Evolutionary conservation across 2,329 filamentous ascomycete species (phyloP).

Genomic region (Macroventuria anomochaeta): DNA sequence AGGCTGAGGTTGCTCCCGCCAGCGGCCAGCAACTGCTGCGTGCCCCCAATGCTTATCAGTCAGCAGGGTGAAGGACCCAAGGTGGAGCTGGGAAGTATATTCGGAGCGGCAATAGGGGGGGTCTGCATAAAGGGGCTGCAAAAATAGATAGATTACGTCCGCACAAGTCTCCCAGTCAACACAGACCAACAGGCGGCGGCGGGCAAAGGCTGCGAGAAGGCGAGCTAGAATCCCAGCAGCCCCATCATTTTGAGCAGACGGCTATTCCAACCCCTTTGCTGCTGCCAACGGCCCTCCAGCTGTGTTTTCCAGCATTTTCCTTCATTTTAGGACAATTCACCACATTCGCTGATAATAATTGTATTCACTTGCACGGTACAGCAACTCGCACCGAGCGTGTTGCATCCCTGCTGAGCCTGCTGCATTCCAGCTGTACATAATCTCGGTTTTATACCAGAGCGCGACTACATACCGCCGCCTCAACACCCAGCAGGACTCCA

Average conservation of each 20-base stretch:
- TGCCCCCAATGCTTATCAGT: slow-evolving; percentile 8
- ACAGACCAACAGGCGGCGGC: slow-evolving; percentile 23
- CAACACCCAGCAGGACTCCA: slow-evolving; percentile 13
- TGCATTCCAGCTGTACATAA: slow-evolving; percentile 34
- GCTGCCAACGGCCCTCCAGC: slow-evolving; percentile 26
- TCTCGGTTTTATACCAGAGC: slow-evolving; percentile 14
- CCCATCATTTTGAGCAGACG: slow-evolving; percentile 25
- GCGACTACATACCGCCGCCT: slow-evolving; percentile 11
- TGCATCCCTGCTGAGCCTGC: slow-evolving; percentile 22
- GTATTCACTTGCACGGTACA: slow-evolving; percentile 12
- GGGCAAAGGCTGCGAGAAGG: slow-evolving; percentile 18
- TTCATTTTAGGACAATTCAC: slow-evolving; percentile 38
- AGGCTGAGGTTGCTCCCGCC: slow-evolving; percentile 7
- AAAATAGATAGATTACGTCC: slow-evolving; percentile 21
- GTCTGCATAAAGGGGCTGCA: slow-evolving; percentile 10
- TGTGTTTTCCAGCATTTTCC: slow-evolving; percentile 29
- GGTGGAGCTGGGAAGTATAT: slow-evolving; percentile 21
- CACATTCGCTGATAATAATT: slow-evolving; percentile 44
- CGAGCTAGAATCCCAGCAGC: slow-evolving; percentile 25
- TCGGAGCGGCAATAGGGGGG: slow-evolving; percentile 12
- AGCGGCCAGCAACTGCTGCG: slow-evolving; percentile 6
- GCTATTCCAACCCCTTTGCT: slow-evolving; percentile 31
- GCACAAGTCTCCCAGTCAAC: slow-evolving; percentile 22
- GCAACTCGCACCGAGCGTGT: slow-evolving; percentile 18
- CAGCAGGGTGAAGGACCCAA: slow-evolving; percentile 7